Conservation (phyloP, 331 rosid species). For the Quercus lobata region DNA sequence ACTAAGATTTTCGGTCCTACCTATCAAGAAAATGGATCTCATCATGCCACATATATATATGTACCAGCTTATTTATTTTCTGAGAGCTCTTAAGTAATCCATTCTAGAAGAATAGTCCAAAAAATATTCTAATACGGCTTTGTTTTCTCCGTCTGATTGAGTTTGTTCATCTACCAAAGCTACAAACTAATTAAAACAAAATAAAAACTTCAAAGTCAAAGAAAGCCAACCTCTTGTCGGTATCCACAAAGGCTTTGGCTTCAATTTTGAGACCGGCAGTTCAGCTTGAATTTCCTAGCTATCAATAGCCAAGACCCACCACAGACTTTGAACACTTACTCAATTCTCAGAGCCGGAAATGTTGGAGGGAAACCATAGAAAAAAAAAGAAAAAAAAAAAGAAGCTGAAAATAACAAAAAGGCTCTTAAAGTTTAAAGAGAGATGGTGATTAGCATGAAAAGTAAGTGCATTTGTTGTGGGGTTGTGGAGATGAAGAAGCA, state of each 20-base stretch:
- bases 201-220: slow-evolving; percentile 5
- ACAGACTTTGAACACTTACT: background rate
- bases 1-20: slow-evolving; percentile 22
- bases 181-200: slow-evolving; percentile 10
- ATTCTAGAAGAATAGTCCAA: slow-evolving; percentile 3
- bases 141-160: slow-evolving; percentile 54
- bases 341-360: slow-evolving; percentile 12
- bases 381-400: background rate
- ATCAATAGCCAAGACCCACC: background rate
- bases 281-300: slow-evolving; percentile 3
- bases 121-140: slow-evolving; percentile 26
- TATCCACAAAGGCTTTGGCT: slow-evolving; percentile 31
- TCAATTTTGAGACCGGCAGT: slow-evolving; percentile 1
- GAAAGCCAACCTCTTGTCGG: slow-evolving; percentile 37
- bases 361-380: background rate
- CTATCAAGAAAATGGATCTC: background rate
- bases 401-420: background rate
- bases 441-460: slow-evolving; percentile 9
- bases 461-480: background rate
- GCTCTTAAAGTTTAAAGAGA: background rate
- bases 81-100: slow-evolving; percentile 9
- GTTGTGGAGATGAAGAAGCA: background rate
- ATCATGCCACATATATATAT: background rate
- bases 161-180: slow-evolving; percentile 78
- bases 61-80: background rate